Percentiles rank a stretch among this genome's conserved stretches.
Conservation (phyloP, 345 rosid genomes). For the Populus tremula region DNA sequence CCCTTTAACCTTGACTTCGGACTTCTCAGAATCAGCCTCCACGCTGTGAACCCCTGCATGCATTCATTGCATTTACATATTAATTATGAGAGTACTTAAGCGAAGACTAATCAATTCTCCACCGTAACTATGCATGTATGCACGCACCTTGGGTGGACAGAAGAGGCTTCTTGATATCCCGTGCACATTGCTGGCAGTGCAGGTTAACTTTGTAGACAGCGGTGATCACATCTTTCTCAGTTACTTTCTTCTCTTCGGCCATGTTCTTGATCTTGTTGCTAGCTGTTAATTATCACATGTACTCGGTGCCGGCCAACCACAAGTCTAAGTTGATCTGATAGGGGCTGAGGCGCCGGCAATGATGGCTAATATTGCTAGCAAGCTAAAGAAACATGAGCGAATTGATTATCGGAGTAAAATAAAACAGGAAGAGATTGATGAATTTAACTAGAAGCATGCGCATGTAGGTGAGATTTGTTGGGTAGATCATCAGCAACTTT, state of each 20-base stretch:
- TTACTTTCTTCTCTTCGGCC: constrained; percentile 27
- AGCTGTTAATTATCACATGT: too few relatives aligned
- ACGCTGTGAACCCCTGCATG: constrained; percentile 63
- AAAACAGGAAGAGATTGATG: too few relatives aligned
- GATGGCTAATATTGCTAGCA: too few relatives aligned
- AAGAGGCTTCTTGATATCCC: constrained; percentile 64
- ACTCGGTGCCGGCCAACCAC: too few relatives aligned
- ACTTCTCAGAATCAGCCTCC: constrained; percentile 51
- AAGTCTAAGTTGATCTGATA: too few relatives aligned
- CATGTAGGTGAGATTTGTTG: constrained; percentile 27
- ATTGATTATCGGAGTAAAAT: too few relatives aligned
- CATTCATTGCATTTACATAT: not conserved
- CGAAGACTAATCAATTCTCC: too few relatives aligned
- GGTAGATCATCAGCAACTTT: constrained; percentile 33
- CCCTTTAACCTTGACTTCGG: constrained; percentile 75
- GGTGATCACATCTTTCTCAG: constrained; percentile 32
- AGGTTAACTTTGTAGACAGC: constrained; percentile 75
- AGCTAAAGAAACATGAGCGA: too few relatives aligned
- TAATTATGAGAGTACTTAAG: too few relatives aligned
- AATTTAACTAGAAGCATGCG: not conserved
- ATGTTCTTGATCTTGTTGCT: too few relatives aligned
- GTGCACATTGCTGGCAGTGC: constrained; percentile 72
- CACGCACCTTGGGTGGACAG: constrained; percentile 44
- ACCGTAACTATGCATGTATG: too few relatives aligned
- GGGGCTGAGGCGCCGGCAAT: too few relatives aligned